Evolutionary conservation across 805 yeast species (phyloP), one percentile per base, ranked within the genome.

Genomic region (Metschnikowia similis): DNA sequence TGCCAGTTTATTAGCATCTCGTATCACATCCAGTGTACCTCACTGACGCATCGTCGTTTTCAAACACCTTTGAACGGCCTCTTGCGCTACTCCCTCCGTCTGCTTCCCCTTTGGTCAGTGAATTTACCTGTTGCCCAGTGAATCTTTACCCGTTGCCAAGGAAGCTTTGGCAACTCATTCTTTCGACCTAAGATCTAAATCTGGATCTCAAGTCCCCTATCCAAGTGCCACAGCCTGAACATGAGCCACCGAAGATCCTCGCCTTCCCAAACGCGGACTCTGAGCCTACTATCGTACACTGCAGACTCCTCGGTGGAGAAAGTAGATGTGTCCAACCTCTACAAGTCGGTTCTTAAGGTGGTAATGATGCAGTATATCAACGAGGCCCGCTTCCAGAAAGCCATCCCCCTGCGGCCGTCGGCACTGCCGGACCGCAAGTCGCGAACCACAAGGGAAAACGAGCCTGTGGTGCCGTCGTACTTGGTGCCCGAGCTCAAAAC

Each of bases 301-400:
- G 62, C 57, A 28, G 62, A 59, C 39, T 51, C 59, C 8, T 51
- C 36, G 51, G 56, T 56, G 48, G 57, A 55, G 8, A 51, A 49
- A n/a, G 60, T 61, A 26, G 65, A 64, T 40, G 27, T 43, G 28
- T 30, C 48, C 27, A 70, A 66, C 30, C 65, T 82, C 3, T 84
- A 85, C 56, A 74, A 74, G 43, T 72, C 77, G 30, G 73, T 83
- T 1, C 59, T 85, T 41, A 81, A 83, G 57, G 65, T 82, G 6
- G 62, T 84, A 2, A 63, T 86, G 10, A 62, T 86, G 16, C 85
- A 82, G 43, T 84, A 85, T 57, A 67, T 79, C 48, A 80, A 76
- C 50, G 89, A 84, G 63, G 87, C 87, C 2, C 65, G 89, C 35
- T 85, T 84, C 66, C 65, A 75, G 46, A 71, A 68, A 13, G 70